Base-by-base conservation (phyloP, 2,329 filamentous ascomycete species). In the Lecanicillium sp. region DNA sequence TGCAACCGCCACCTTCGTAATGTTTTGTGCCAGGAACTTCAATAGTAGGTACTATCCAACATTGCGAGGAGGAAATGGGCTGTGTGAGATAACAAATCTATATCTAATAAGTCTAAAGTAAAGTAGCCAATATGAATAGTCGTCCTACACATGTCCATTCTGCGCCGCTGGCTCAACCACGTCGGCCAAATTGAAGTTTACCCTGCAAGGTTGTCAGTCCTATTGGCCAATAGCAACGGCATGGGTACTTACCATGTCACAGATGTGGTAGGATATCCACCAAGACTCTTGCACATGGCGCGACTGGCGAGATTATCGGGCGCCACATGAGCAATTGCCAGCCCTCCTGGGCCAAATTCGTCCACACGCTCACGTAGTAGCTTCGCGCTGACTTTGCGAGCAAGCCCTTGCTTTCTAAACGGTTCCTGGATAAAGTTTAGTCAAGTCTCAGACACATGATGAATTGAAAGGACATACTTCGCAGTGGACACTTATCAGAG, bases 241-340 rank as follows among this genome's bases (percentile, higher is more conserved):
- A 31, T 29, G 32, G 2, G 6, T 27, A 28, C 19, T 4, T 18
- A 39, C 36, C 40, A 42, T 31, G 40, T 38, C 8, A 42, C 40
- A 4, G 28, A 25, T 18, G 9, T 30, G 3, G 36, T 39, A 2
- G 40, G 36, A 18, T 39, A 36, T 2, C 77, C 81, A 2, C 77
- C 73, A 31, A 86, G 53, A 41, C 77, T 77, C 51, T 59, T 71
- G 48, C 79, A 84, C 27, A 86, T 73, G 0, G 63, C 71, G 35
- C 74, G 69, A 50, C 81, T 86, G 29, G 71, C 69, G 2, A 54
- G 42, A 46, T 87, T 87, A 1, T 70, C 68, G 0, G 68, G 60
- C 3, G 74, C 70, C 1, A 87, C 81, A 55, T 86, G 79, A 3
- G 80, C 80, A 43, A 76, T 70, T 18, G 68, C 71, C 64, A 71